Percentiles rank a stretch among this genome's conserved stretches.
These are phyloP conservation scores for Scheffersomyces insectosa DNA, from an alignment of 1,139 yeast genomes.

Conservation along the genomic window DNA sequence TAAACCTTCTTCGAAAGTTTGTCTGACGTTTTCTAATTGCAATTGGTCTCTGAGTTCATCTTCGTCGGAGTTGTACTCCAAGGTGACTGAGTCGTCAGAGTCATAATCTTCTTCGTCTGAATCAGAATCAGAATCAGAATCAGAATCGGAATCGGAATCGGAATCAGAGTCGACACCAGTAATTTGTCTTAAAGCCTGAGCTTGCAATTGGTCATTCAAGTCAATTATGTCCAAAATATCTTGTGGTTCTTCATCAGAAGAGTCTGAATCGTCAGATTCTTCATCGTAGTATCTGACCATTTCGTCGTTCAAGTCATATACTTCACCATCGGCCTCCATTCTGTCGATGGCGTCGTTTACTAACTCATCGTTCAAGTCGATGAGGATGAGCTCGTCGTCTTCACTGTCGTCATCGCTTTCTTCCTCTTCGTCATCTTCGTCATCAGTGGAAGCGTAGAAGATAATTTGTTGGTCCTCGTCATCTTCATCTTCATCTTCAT, in stretches of 20 bases:
- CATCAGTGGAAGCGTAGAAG: slow-evolving; percentile 5
- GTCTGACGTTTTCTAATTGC: slow-evolving; percentile 42
- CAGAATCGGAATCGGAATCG: slow-evolving; percentile 10
- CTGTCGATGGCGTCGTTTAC: slow-evolving; percentile 35
- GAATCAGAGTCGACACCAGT: slow-evolving; percentile 11
- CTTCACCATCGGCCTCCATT: slow-evolving; percentile 37
- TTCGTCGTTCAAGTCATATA: slow-evolving; percentile 43
- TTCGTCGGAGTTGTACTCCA: slow-evolving; percentile 35
- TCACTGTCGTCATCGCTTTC: slow-evolving; percentile 12
- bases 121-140: slow-evolving; percentile 16
- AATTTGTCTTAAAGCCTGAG: slow-evolving; percentile 25
- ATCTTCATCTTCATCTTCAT: slow-evolving; percentile 11
- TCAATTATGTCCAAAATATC: slow-evolving; percentile 37
- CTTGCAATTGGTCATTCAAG: slow-evolving; percentile 38
- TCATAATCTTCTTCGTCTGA: slow-evolving; percentile 11
- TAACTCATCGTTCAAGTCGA: slow-evolving; percentile 41
- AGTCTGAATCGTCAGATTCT: slow-evolving; percentile 15
- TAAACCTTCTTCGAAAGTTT: slow-evolving; percentile 38
- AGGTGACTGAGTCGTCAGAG: slow-evolving; percentile 14
- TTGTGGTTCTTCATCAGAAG: slow-evolving; percentile 26
- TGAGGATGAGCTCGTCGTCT: slow-evolving; percentile 15
- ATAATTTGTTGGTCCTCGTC: slow-evolving; percentile 10
- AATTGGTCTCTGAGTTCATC: slow-evolving; percentile 36
- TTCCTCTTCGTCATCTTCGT: slow-evolving; percentile 1
- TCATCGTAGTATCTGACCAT: slow-evolving; percentile 40